phyloP scores from a whole-genome alignment of 495 filamentous ascomycete species.

The Talaromyces borbonicus region DNA sequence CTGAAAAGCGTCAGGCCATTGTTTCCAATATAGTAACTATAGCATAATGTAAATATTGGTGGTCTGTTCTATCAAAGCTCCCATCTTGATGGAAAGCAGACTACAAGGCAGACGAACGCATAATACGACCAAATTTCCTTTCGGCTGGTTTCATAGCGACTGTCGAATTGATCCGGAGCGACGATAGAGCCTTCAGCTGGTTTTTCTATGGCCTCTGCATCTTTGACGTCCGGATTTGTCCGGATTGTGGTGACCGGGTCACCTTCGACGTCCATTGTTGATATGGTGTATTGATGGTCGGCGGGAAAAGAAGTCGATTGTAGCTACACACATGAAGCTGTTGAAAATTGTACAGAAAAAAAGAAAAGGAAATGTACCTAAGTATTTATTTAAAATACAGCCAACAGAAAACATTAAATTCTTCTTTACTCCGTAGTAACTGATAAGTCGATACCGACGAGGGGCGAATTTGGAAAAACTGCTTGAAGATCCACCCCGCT shows the following conservation, averaged over 20 bases:
- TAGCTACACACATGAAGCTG: too few relatives aligned
- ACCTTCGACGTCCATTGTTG: background rate
- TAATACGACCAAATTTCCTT: slow-evolving; percentile 60
- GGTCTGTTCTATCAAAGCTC: background rate
- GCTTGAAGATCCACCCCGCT: too few relatives aligned
- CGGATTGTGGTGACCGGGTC: background rate
- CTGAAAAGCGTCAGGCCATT: slow-evolving; percentile 58
- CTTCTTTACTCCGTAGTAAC: too few relatives aligned
- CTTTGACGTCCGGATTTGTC: background rate
- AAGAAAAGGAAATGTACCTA: too few relatives aligned
- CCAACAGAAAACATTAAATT: too few relatives aligned
- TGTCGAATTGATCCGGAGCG: slow-evolving; percentile 41
- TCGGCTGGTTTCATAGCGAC: slow-evolving; percentile 39
- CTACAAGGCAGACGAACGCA: slow-evolving; percentile 20
- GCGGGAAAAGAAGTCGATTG: too few relatives aligned
- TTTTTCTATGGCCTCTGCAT: background rate
- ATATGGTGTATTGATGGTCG: too few relatives aligned
- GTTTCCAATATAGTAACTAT: slow-evolving; percentile 56
- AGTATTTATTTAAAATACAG: too few relatives aligned
- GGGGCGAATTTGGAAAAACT: too few relatives aligned
- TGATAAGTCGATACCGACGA: too few relatives aligned
- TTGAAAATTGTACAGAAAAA: too few relatives aligned
- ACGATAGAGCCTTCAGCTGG: slow-evolving; percentile 22
- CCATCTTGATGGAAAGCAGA: background rate
- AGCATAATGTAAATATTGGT: slow-evolving; percentile 14